Evolutionary conservation across 495 filamentous ascomycete genomes (phyloP).

Genomic region (Penicillium cosmopolitanum): DNA sequence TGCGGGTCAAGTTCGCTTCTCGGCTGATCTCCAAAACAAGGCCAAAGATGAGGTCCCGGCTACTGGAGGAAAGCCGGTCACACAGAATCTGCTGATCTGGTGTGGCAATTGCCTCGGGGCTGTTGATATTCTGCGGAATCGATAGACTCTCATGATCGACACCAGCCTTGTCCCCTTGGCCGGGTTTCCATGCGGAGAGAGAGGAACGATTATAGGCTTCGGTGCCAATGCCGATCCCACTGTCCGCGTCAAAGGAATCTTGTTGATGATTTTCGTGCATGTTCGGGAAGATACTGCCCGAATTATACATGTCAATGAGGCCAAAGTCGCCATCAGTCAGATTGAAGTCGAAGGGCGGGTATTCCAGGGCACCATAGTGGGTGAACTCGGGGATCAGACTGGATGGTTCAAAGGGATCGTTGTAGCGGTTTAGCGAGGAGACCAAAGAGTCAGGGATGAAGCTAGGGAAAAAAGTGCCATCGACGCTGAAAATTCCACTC

Average conservation of each 20-base stretch:
- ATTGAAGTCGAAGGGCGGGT: conserved; percentile 58
- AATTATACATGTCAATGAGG: conserved; percentile 60
- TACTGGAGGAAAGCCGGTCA: conserved; percentile 46
- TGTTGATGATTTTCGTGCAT: conserved; percentile 13
- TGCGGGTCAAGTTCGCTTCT: conserved; percentile 45
- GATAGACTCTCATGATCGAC: conserved; percentile 59
- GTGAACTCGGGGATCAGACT: conserved; percentile 31
- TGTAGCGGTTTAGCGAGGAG: conserved; percentile 32
- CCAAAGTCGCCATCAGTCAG: conserved; percentile 64
- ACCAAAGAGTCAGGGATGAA: conserved; percentile 41
- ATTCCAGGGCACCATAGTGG: conserved; percentile 34
- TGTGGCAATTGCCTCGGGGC: conserved; percentile 23
- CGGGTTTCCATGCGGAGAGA: conserved; percentile 59
- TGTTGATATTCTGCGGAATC: conserved; percentile 43
- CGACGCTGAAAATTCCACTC: conserved; percentile 38
- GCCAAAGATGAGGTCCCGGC: conserved; percentile 60
- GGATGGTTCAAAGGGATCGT: conserved; percentile 31
- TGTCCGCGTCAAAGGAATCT: conserved; percentile 24
- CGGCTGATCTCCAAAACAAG: conserved; percentile 58
- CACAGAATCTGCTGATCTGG: conserved; percentile 29
- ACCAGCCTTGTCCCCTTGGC: conserved; percentile 51
- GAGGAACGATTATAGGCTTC: conserved; percentile 50
- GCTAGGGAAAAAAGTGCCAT: conserved; percentile 40
- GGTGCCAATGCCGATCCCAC: conserved; percentile 35
- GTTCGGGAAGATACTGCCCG: conserved; percentile 37